Evolutionary conservation across 2,329 filamentous ascomycete genomes (phyloP), one percentile per base, ranked within the genome.

Genomic region (Fusarium chaquense): DNA sequence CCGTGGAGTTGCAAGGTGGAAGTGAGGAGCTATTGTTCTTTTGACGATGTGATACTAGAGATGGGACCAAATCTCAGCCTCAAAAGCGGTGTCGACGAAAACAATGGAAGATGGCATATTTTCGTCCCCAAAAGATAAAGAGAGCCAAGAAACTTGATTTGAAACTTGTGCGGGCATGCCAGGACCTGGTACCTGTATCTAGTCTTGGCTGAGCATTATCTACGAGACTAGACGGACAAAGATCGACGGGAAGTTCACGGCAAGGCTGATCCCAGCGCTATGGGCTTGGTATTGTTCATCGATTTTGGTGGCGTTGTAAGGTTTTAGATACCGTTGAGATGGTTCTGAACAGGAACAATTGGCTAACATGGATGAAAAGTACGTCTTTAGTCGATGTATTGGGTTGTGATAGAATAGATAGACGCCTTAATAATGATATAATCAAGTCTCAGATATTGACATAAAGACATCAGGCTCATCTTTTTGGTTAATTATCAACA

Each of bases 211-310:
- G 22, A 16, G 40, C 20, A 41, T 28, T 11, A 3, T 28, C 2
- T 36, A 38, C 2, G 16, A n/a, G 8, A 22, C 46, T 35, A 18
- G 20, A 20, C 10, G 6, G 22, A 51, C 18, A 36, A 15, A 8
- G 33, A 51, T 51, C 11, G 11, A 15, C 16, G 20, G 12, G 13
- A 28, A 9, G 18, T 51, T 40, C 7, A 36, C n/a, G 10, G 6
- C 28, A 20, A 43, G 38, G 36, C n/a, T 65, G 52, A 41, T 11
- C 62, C 32, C 41, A 38, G 62, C 53, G 52, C 32, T 44, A 9
- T 26, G 49, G 46, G 46, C 41, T 65, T 65, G 30, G 36, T 60
- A 65, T 65, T 65, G 61, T 65, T 65, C 41, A 15, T 33, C 15
- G n/a, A 11, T 35, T 35, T 35, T 38, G 26, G 62, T 60, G 62